Evolutionary conservation across 108 stramenopile genomes (phyloP).

Genomic region (Cylindrotheca fusiformis): DNA sequence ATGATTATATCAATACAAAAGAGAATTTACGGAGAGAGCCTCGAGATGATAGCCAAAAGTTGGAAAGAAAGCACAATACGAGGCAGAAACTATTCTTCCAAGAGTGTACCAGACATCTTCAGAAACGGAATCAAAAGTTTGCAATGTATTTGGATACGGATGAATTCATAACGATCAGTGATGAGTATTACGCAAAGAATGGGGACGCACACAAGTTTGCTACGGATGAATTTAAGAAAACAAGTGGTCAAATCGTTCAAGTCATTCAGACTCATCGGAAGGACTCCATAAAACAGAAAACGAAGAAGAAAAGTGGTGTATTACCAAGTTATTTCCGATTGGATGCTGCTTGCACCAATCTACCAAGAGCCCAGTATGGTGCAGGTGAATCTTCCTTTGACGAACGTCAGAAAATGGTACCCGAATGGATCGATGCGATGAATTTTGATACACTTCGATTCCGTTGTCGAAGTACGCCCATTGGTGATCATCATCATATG

Average conservation of each 20-base stretch:
- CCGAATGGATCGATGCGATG: background rate
- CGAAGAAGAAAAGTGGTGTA: background rate
- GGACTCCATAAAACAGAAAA: constrained; percentile 2
- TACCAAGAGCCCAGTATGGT: background rate
- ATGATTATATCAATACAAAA: background rate
- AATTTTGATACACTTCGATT: constrained; percentile 18
- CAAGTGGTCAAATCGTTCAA: background rate
- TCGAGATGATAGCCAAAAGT: background rate
- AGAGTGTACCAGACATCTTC: background rate
- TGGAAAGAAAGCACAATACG: background rate
- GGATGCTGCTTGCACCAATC: background rate
- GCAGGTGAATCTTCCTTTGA: background rate
- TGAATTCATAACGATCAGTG: background rate
- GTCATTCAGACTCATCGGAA: background rate
- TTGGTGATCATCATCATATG: background rate
- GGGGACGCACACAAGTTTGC: background rate
- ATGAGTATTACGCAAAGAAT: background rate
- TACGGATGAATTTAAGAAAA: background rate
- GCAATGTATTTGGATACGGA: background rate
- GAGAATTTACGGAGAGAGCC: background rate
- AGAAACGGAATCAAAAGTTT: background rate
- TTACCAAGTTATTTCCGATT: background rate
- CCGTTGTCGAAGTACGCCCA: background rate
- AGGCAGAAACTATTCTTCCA: background rate
- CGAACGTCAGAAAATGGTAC: background rate